Base-by-base conservation (phyloP, 768 basidiomycete genomes). In the Gyrodon lividus region DNA sequence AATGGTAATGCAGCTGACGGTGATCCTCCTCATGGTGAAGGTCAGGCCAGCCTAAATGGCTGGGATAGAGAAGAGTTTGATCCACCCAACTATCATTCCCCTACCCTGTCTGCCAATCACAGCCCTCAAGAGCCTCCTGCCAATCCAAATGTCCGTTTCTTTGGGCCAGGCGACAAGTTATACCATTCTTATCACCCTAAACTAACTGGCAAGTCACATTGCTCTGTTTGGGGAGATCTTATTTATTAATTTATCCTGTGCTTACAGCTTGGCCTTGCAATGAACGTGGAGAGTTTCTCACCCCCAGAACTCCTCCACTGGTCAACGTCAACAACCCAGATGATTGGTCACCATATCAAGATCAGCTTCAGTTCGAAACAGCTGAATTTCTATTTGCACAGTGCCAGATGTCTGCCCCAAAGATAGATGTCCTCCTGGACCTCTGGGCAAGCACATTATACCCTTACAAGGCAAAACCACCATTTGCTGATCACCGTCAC, bases 401-500 rank as follows among this genome's bases (percentile, higher is more conserved):
- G 5, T 52, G 41, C 14, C 59, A 68, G 33, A 61, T 63, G 57
- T 58, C 63, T 16, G 59, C 53, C 3, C 50, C 47, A 3, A 46
- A 57, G 2, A 61, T 64, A 7, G 49, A 64, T 34, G 33, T 48
- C 4, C 51, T 62, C 16, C 51, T 63, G 10, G 47, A 57, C 20
- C 58, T 64, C 8, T 62, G 59, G 58, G 58, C 44, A 0, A 52
- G 56, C 5, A 44, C 56, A 39, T 47, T 63, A 0, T 50, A 57
- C 17, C 31, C 40, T 4, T 37, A 54, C 24, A 48, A 42, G 10
- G 46, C 54, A 17, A 46, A 39, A n/a, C 48, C 49, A 44, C 72
- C 72, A 0, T 70, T 68, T 42, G 23, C 44, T 1, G 40, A 61
- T 39, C 45, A 61, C 46, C 43, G 51, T 6, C 52, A 70, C 24